These are phyloP conservation scores for Tuber indicum DNA, from an alignment of 495 filamentous ascomycete genomes.

Conservation along the genomic window DNA sequence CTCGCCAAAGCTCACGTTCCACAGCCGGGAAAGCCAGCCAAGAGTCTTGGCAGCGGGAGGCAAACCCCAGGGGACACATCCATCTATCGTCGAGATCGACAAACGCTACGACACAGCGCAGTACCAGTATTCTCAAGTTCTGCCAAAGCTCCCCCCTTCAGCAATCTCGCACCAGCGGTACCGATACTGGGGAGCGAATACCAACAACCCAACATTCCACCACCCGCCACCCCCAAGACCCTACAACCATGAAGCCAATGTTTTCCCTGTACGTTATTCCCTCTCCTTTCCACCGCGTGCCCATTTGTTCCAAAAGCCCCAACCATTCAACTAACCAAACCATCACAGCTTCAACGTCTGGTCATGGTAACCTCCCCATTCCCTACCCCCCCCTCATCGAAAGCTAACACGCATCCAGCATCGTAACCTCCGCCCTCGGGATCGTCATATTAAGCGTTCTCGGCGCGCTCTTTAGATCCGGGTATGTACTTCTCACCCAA, in stretches of 20 bases:
- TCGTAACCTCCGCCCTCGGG: slow-evolving; percentile 35
- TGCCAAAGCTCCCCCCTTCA: background rate
- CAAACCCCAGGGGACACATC: background rate
- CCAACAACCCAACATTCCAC: background rate
- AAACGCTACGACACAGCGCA: background rate
- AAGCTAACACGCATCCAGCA: slow-evolving; percentile 15
- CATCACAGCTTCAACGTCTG: slow-evolving; percentile 29
- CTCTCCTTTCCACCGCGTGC: background rate
- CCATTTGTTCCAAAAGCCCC: background rate
- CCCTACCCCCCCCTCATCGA: background rate
- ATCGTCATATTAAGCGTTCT: slow-evolving; percentile 34
- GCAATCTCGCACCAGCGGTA: background rate
- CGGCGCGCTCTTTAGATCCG: slow-evolving; percentile 31
- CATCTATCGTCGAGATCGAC: background rate
- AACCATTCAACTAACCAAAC: background rate
- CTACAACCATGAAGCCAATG: slow-evolving; percentile 37
- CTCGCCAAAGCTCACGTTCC: background rate
- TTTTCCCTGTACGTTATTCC: slow-evolving; percentile 37
- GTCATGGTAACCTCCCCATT: slow-evolving; percentile 25
- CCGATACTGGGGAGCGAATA: background rate
- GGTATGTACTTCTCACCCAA: slow-evolving; percentile 15
- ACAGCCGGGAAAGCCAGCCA: background rate
- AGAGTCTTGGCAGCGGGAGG: slow-evolving; percentile 1
- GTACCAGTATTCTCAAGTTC: background rate
- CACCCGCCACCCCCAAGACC: background rate